A percentile compares a stretch with the other conserved stretches of the same genome.
Conservation (phyloP, 257 asterid genomes). For the Solanum sitiens region DNA sequence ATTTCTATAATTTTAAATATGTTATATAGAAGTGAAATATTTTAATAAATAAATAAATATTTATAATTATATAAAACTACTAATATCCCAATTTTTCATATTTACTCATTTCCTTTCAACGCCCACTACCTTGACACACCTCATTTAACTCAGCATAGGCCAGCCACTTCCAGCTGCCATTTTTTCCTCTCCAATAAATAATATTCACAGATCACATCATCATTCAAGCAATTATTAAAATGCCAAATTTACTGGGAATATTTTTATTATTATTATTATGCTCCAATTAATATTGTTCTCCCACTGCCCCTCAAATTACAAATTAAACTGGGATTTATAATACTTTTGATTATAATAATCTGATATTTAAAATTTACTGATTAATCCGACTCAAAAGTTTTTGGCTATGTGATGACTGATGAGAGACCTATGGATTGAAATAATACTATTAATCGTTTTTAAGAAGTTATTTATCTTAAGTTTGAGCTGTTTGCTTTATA, state of each 20-base stretch:
- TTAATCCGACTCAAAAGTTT: no score
- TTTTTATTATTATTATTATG: not conserved
- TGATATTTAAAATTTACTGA: not conserved
- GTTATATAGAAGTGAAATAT: no score
- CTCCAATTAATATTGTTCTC: not conserved
- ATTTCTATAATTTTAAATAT: no score
- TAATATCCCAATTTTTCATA: not conserved
- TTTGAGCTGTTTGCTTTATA: rapidly evolving
- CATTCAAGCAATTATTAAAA: not conserved
- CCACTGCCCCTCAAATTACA: not conserved
- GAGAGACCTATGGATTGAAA: not conserved
- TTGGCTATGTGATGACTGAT: not conserved
- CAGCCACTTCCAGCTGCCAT: not conserved
- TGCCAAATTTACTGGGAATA: not conserved
- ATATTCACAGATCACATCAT: not conserved
- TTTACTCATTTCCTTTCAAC: not conserved
- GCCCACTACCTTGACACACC: not conserved
- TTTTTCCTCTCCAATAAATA: not conserved
- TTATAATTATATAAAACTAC: not conserved
- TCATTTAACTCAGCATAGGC: not conserved
- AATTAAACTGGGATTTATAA: not conserved
- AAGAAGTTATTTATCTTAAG: no score
- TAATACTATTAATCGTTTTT: no score
- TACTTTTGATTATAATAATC: no score
- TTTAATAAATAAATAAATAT: no score